phyloP scores from a whole-genome alignment of 1,284 basidiomycete genomes.

The Termitomyces sp. region DNA sequence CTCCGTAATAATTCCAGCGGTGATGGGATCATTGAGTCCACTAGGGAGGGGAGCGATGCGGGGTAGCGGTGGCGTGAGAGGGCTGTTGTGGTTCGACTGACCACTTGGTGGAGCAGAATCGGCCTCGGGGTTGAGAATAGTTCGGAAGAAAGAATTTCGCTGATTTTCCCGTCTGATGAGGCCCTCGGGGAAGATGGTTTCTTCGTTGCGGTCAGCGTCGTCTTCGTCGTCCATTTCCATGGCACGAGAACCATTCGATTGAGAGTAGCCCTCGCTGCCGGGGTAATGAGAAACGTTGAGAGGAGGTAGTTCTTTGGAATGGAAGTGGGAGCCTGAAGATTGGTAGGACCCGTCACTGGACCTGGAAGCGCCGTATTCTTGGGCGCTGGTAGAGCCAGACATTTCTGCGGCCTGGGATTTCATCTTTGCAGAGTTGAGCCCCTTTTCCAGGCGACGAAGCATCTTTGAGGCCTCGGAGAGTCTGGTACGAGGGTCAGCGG shows the following conservation, averaged over 20 bases:
- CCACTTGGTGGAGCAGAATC: slow-evolving; percentile 34
- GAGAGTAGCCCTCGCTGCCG: slow-evolving; percentile 28
- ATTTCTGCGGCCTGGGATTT: slow-evolving; percentile 45
- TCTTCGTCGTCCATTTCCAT: slow-evolving; percentile 57
- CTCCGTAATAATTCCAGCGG: slow-evolving; percentile 62
- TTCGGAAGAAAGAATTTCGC: slow-evolving; percentile 72
- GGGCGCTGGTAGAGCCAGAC: slow-evolving; percentile 18
- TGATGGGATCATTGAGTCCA: slow-evolving; percentile 60
- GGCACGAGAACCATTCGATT: slow-evolving; percentile 35
- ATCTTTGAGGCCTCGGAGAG: slow-evolving; percentile 83
- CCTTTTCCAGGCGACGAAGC: slow-evolving; percentile 79
- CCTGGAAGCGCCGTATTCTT: slow-evolving; percentile 20
- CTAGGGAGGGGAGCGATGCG: slow-evolving; percentile 26
- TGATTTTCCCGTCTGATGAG: slow-evolving; percentile 66
- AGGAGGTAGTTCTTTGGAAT: slow-evolving; percentile 42
- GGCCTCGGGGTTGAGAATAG: slow-evolving; percentile 68
- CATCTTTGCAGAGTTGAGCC: slow-evolving; percentile 68
- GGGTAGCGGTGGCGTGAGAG: slow-evolving; percentile 32
- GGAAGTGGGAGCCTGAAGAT: slow-evolving; percentile 35
- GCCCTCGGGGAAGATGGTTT: slow-evolving; percentile 65
- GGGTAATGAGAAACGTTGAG: slow-evolving; percentile 36
- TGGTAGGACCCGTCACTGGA: slow-evolving; percentile 20
- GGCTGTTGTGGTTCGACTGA: slow-evolving; percentile 26
- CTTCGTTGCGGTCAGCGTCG: slow-evolving; percentile 51
- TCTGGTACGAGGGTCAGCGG: slow-evolving; percentile 32